Evolutionary conservation across 2,329 filamentous ascomycete species (phyloP).

Genomic region (Colletotrichum destructivum): DNA sequence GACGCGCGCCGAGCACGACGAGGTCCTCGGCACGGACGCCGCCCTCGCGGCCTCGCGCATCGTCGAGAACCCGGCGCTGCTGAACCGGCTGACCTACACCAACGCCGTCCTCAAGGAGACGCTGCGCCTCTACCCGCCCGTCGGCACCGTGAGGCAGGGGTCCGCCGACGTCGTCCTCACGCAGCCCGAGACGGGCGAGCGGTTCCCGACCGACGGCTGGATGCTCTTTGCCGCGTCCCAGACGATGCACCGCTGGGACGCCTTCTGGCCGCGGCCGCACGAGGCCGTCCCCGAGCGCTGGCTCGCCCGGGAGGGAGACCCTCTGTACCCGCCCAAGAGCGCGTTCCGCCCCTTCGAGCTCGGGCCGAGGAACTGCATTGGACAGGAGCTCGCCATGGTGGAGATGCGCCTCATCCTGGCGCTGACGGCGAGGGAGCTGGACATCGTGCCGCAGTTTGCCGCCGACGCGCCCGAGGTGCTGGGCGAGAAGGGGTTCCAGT

Average conservation of each 20-base stretch:
- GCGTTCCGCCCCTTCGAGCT: slow-evolving; percentile 70
- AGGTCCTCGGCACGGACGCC: slow-evolving; percentile 62
- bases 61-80: slow-evolving; percentile 57
- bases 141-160: slow-evolving; percentile 56
- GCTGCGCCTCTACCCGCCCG: slow-evolving; percentile 66
- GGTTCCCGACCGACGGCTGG: slow-evolving; percentile 58
- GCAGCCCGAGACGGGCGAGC: slow-evolving; percentile 58
- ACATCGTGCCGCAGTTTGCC: slow-evolving; percentile 59
- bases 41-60: slow-evolving; percentile 56
- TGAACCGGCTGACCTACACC: slow-evolving; percentile 68
- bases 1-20: slow-evolving; percentile 51
- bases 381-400: slow-evolving; percentile 69
- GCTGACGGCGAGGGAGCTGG: slow-evolving; percentile 64
- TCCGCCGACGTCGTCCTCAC: slow-evolving; percentile 54
- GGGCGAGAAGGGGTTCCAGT: slow-evolving; percentile 52
- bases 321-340: slow-evolving; percentile 56
- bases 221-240: slow-evolving; percentile 44
- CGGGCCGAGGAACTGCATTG: slow-evolving; percentile 68
- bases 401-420: slow-evolving; percentile 66
- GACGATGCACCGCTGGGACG: slow-evolving; percentile 50
- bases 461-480: slow-evolving; percentile 52
- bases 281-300: slow-evolving; percentile 61
- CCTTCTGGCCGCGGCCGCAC: slow-evolving; percentile 56
- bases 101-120: slow-evolving; percentile 67
- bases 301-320: slow-evolving; percentile 50